Percentiles rank a stretch among this genome's conserved stretches.
phyloP scores from a whole-genome alignment of 2,329 filamentous ascomycete species.

The Trichoderma sp. region DNA sequence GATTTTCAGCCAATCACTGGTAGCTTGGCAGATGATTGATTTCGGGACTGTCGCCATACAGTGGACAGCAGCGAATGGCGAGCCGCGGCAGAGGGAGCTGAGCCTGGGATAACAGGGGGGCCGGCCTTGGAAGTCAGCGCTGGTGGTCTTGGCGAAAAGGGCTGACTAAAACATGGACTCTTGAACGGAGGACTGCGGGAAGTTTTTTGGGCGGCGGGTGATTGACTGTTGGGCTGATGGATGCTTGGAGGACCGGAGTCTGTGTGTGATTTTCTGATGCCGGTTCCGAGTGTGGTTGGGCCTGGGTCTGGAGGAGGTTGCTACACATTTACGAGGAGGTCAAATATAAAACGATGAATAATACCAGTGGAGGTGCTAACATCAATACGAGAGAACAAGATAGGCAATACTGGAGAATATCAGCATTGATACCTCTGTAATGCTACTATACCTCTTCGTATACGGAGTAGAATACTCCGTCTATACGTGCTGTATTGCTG shows the following conservation, averaged over 20 bases:
- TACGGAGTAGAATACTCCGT: not conserved
- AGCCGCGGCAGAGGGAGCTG: not conserved
- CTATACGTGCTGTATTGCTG: not conserved
- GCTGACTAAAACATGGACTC: not conserved
- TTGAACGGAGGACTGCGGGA: not conserved
- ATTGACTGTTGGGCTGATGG: not conserved
- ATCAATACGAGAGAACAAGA: not conserved
- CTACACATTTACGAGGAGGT: not conserved
- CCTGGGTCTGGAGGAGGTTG: not conserved
- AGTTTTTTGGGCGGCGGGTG: not conserved
- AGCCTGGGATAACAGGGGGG: not conserved
- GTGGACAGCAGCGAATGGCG: not conserved
- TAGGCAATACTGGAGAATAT: not conserved
- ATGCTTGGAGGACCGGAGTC: not conserved
- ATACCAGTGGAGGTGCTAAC: not conserved
- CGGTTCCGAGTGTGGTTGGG: not conserved
- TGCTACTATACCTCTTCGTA: not conserved
- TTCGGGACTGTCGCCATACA: not conserved
- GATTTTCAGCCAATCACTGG: not conserved
- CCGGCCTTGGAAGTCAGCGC: slow-evolving; percentile 2
- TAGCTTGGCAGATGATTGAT: not conserved
- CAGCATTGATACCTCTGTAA: not conserved
- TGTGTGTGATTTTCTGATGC: not conserved
- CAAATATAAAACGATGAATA: not conserved
- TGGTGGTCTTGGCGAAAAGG: not conserved